A percentile compares a stretch with the other conserved stretches of the same genome.
These are phyloP conservation scores for Schizochytrium sp. DNA, from an alignment of 108 stramenopile species.

Conservation along the genomic window DNA sequence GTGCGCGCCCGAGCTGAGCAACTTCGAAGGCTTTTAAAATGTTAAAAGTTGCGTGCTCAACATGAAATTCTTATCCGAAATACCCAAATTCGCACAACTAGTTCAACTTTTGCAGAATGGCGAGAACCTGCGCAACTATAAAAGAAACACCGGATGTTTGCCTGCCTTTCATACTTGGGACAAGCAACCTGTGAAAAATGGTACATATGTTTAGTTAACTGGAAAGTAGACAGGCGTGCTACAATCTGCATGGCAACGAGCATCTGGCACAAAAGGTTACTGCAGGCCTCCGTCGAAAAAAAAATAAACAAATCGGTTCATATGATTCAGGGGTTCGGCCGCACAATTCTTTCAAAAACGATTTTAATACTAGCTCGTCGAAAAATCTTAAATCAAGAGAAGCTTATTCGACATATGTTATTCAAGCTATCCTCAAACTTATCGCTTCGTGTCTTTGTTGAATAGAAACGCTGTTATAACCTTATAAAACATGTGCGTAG, in stretches of 20 bases:
- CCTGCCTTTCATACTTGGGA: neutral
- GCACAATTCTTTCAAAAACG: neutral
- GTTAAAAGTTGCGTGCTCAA: neutral
- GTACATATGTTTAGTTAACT: neutral
- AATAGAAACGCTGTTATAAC: neutral
- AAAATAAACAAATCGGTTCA: too few species aligned
- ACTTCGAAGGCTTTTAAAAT: neutral
- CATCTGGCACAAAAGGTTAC: neutral
- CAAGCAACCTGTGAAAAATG: neutral
- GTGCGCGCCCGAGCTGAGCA: conserved; percentile 1
- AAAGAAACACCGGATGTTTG: conserved; percentile 29
- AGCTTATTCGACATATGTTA: neutral
- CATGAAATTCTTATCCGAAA: neutral
- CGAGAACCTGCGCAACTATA: neutral
- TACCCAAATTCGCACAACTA: neutral
- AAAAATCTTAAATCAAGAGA: conserved; percentile 2
- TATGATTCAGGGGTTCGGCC: neutral
- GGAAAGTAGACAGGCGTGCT: neutral
- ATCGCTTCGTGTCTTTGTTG: neutral
- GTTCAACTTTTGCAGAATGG: neutral
- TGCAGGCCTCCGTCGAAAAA: neutral
- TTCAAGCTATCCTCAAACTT: neutral
- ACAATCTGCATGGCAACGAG: neutral
- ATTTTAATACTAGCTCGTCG: neutral
- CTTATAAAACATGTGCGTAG: neutral